Evolutionary conservation across 2,329 filamentous ascomycete genomes (phyloP).

Genomic region (Cephalotrichum gorgonifer): DNA sequence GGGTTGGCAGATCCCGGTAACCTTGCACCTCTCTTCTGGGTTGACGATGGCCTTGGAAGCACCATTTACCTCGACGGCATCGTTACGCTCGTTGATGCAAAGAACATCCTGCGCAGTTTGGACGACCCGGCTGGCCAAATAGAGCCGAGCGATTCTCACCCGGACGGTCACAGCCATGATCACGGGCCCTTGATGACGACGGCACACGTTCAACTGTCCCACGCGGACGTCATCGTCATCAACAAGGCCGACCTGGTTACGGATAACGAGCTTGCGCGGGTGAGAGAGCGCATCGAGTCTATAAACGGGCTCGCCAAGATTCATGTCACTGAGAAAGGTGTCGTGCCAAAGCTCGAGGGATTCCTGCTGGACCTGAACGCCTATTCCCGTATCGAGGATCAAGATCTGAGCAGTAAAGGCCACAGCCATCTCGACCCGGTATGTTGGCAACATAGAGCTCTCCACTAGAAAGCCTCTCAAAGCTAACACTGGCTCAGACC

Average conservation of each 20-base stretch:
- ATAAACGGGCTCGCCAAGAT: slow-evolving; percentile 88
- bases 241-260: slow-evolving; percentile 88
- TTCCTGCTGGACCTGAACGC: slow-evolving; percentile 84
- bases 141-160: slow-evolving; percentile 38
- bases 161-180: slow-evolving; percentile 37
- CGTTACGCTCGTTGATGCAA: slow-evolving; percentile 89
- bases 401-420: slow-evolving; percentile 64
- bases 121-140: slow-evolving; percentile 57
- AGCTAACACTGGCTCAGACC: slow-evolving; percentile 37
- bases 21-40: slow-evolving; percentile 92
- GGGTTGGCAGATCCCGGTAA: slow-evolving; percentile 93
- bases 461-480: neutral
- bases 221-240: slow-evolving; percentile 88
- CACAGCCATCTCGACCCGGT: slow-evolving; percentile 88
- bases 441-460: slow-evolving; percentile 17
- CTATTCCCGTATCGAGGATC: slow-evolving; percentile 69
- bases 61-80: slow-evolving; percentile 96
- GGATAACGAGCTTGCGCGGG: slow-evolving; percentile 53
- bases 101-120: slow-evolving; percentile 75
- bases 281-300: slow-evolving; percentile 61
- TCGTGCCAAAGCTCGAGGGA: slow-evolving; percentile 73
- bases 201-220: slow-evolving; percentile 91
- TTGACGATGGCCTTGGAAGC: slow-evolving; percentile 89
- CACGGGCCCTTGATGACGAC: slow-evolving; percentile 70
- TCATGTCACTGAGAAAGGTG: slow-evolving; percentile 69